Percentiles rank a stretch among this genome's conserved stretches.
Conservation (phyloP, 1,284 basidiomycete genomes). For the Austroboletus novae-zelandiae region DNA sequence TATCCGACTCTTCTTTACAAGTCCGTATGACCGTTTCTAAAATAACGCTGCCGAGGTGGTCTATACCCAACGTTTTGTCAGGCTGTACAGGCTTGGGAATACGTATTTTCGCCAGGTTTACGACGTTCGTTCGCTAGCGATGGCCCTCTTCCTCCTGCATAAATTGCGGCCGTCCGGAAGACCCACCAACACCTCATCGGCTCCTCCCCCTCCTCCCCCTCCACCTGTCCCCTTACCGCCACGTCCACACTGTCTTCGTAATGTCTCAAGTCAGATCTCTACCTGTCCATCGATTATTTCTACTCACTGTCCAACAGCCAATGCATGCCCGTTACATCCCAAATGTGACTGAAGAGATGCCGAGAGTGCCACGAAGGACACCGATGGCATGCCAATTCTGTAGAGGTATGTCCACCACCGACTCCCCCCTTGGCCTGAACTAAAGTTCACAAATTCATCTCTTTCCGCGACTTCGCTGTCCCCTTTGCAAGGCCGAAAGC, state of each 20-base stretch:
- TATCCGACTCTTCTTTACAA: constrained; percentile 25
- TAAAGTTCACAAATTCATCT: no score
- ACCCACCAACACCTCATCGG: constrained; percentile 8
- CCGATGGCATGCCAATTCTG: constrained; percentile 61
- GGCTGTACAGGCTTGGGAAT: constrained; percentile 36
- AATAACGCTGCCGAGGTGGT: constrained; percentile 31
- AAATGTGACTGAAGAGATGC: constrained; percentile 20
- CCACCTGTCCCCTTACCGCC: constrained; percentile 3
- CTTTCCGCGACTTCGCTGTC: background rate
- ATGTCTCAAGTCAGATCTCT: constrained; percentile 28
- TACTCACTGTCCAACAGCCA: constrained; percentile 5
- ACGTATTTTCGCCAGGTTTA: constrained; percentile 31
- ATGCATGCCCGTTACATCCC: constrained; percentile 14
- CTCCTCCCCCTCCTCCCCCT: constrained; percentile 7
- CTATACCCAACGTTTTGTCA: constrained; percentile 22
- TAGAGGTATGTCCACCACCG: constrained; percentile 38
- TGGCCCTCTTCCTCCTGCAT: constrained; percentile 23
- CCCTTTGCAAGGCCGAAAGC: constrained; percentile 46
- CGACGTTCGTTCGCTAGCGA: constrained; percentile 29
- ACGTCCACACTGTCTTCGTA: constrained; percentile 1
- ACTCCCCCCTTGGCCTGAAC: no score
- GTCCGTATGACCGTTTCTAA: constrained; percentile 26
- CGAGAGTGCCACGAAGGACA: constrained; percentile 48
- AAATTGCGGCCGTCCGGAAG: constrained; percentile 26
- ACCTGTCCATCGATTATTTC: background rate